Evolutionary conservation across 805 yeast genomes (phyloP), one percentile per base, ranked within the genome.

Genomic region (Kluyveromyces dobzhanskii): DNA sequence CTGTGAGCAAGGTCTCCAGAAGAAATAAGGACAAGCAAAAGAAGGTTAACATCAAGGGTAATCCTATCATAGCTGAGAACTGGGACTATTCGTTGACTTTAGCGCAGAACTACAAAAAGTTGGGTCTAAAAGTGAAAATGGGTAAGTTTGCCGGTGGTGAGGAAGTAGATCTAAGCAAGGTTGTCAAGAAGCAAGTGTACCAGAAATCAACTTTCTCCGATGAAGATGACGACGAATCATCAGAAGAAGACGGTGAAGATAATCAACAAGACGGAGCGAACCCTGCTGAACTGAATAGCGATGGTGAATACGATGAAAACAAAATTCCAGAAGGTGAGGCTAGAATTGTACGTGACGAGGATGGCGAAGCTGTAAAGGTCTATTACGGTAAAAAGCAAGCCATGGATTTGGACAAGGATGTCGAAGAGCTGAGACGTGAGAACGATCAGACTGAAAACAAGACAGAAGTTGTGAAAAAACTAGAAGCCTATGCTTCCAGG

Each of bases 31-130:
- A 83, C 53, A 77, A 73, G 51, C 80, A 78, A 50, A 73, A 82
- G 56, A 71, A 79, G 48, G 66, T 80, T 43, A 77, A 77, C 44
- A 75, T 84, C 24, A 70, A 70, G 35, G 70, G 84, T 0, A 85
- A 86, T 55, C 84, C 94, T 2, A 75, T 92, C 45, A 83, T 92
- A 45, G 94, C 86, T 4, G 84, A 77, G 25, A 74, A 87, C 59
- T 92, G 98, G 98, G 95, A 92, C 62, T 73, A 78, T 43, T 72
- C 74, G 10, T 68, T 80, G 41, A 88, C 97, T 0, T 65, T 88
- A 44, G 71, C 77, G 38, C 97, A 92, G 57, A 92, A 92, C 60
- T 90, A 92, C 64, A 79, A 80, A 50, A 76, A 69, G 46, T 64
- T 92, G 21, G 98, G 98, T 3, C 67, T 92, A 38, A 67, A 76